Evolutionary conservation across 192 early-diverging fungal species (phyloP), one percentile per base, ranked within the genome.

Genomic region (Podila horticola): DNA sequence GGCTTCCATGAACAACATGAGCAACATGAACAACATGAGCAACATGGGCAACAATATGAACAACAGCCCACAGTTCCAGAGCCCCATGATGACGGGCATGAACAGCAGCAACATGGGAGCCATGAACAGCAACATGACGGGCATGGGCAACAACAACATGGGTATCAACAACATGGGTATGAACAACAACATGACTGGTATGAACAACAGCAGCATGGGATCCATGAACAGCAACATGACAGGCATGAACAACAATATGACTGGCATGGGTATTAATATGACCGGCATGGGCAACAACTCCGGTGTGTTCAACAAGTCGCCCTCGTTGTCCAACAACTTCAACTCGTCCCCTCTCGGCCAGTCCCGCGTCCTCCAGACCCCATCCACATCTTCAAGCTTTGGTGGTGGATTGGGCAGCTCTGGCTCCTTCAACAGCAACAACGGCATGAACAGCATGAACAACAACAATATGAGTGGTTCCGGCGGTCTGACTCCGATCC

Each of bases 291-390:
- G 74, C 28, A 70, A 66, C 52, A 67, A 55, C 29, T 61, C 34
- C 13, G 59, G 59, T 8, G 17, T 33, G 10, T 68, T 79, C 50
- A 79, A 79, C 76, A 79, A 69, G 66, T 79, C 76, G 15, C 76
- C 76, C 4, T 72, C 69, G n/a, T 11, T 79, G 69, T 71, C 75
- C 2, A 79, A 79, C 51, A 31, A 31, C 30, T 67, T 72, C 52
- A 51, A n/a, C 19, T 72, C 76, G 9, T 79, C 76, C 1, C 76
- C 76, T 30, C 52, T 79, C 63, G 70, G 76, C 29, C 76, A 79
- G 34, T 72, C 76, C 19, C 69, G 76, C 2, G 67, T 79, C 19
- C 70, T 79, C 45, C 76, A 79, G 68, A 58, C 69, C 2, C 62
- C 74, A 15, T 36, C 50, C 1, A 38, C 61, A 3, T 72, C 68